A percentile compares a stretch with the other conserved stretches of the same genome.
Evolutionary conservation across 1,284 basidiomycete species (phyloP).

Genomic region (Pholiota adiposa): DNA sequence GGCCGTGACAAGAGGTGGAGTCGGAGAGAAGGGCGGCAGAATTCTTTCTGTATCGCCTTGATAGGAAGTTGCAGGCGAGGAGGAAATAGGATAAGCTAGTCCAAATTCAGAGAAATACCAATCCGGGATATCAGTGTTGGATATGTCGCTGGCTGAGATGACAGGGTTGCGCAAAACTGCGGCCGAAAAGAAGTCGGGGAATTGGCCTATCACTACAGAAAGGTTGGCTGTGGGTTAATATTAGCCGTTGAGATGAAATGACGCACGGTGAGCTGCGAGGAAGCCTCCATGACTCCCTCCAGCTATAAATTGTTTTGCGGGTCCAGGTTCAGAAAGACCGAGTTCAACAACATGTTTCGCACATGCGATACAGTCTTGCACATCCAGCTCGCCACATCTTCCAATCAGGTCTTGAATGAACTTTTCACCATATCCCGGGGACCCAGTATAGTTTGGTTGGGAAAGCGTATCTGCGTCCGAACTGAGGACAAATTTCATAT

Average conservation of each 20-base stretch:
- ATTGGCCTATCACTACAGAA: constrained; percentile 61
- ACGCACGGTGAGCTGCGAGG: constrained; percentile 62
- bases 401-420: constrained; percentile 49
- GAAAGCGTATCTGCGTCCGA: constrained; percentile 55
- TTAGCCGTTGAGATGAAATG: neutral
- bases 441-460: constrained; percentile 73
- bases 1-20: constrained; percentile 45
- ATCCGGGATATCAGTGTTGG: constrained; percentile 71
- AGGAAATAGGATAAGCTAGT: constrained; percentile 43
- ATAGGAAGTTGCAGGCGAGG: constrained; percentile 25
- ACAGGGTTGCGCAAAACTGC: constrained; percentile 74
- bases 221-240: neutral
- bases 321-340: constrained; percentile 49
- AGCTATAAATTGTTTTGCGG: constrained; percentile 55
- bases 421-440: constrained; percentile 59
- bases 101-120: constrained; percentile 72
- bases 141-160: constrained; percentile 58
- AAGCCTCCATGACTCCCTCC: constrained; percentile 83
- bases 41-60: neutral
- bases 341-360: constrained; percentile 52
- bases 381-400: constrained; percentile 67
- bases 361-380: constrained; percentile 64
- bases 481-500: neutral
- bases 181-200: constrained; percentile 64
- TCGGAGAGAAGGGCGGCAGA: neutral